phyloP scores from a whole-genome alignment of 1,284 basidiomycete species.

The Cutaneotrichosporon sp. region DNA sequence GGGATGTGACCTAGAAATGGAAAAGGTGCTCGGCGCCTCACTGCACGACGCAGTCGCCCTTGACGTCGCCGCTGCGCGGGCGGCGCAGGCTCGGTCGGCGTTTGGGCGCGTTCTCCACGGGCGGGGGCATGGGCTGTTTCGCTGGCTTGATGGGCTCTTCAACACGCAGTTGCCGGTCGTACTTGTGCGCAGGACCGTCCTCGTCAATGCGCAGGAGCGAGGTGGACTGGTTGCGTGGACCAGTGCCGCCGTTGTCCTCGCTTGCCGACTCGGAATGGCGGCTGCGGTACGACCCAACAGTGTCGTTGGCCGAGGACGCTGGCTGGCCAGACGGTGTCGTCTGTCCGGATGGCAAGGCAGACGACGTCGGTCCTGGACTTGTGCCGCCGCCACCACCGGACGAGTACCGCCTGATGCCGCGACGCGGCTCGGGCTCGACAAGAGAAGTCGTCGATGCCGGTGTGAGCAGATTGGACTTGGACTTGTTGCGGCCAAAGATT shows the following conservation, averaged over 20 bases:
- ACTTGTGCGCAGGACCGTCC: slow-evolving; percentile 11
- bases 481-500: slow-evolving; percentile 14
- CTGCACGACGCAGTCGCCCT: slow-evolving; percentile 3
- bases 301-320: not conserved
- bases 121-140: slow-evolving; percentile 3
- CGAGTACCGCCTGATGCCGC: slow-evolving; percentile 1
- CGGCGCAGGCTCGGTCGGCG: not conserved
- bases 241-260: slow-evolving; percentile 8
- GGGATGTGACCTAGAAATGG: not conserved
- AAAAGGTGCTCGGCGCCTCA: not conserved
- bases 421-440: slow-evolving; percentile 1
- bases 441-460: slow-evolving; percentile 10
- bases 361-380: not conserved
- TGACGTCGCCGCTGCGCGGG: not conserved
- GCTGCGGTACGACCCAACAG: slow-evolving; percentile 8
- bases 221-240: slow-evolving; percentile 8
- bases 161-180: slow-evolving; percentile 1
- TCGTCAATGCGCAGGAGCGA: slow-evolving; percentile 19
- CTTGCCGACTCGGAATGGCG: slow-evolving; percentile 14
- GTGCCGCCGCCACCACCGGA: not conserved
- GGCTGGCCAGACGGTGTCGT: not conserved
- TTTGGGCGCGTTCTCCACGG: slow-evolving; percentile 6
- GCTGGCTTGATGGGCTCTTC: not conserved
- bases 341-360: not conserved
- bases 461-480: slow-evolving; percentile 9